phyloP scores from a whole-genome alignment of 768 basidiomycete genomes.

The Mycena latifolia region DNA sequence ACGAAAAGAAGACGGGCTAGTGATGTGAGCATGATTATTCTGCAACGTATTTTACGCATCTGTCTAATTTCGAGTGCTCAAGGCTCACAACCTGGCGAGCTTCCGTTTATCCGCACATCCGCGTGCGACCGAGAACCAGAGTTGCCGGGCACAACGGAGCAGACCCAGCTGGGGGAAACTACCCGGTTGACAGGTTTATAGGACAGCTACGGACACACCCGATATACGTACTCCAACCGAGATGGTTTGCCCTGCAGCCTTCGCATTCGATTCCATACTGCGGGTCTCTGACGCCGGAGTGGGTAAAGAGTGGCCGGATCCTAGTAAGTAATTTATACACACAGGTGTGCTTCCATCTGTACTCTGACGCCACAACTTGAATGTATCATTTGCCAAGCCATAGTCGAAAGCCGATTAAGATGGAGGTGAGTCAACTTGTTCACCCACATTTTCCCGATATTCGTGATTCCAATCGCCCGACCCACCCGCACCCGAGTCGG shows the following conservation, averaged over 20 bases:
- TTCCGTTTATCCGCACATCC: constrained; percentile 5
- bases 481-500: constrained; percentile 7
- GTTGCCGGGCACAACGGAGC: background rate
- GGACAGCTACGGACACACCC: background rate
- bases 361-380: background rate
- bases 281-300: too few relatives aligned
- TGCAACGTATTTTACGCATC: background rate
- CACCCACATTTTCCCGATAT: background rate
- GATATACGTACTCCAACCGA: too few relatives aligned
- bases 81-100: background rate
- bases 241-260: too few relatives aligned
- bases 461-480: too few relatives aligned
- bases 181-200: background rate
- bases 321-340: too few relatives aligned
- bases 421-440: background rate
- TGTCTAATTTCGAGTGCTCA: too few relatives aligned
- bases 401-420: background rate
- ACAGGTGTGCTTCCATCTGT: background rate
- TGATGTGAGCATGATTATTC: constrained; percentile 17
- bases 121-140: constrained; percentile 20
- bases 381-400: background rate
- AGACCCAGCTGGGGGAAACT: background rate
- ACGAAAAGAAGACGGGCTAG: background rate
- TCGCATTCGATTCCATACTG: too few relatives aligned
- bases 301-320: too few relatives aligned